Base-by-base conservation (phyloP, 257 asterid species). In the Haberlea rhodopensis region DNA sequence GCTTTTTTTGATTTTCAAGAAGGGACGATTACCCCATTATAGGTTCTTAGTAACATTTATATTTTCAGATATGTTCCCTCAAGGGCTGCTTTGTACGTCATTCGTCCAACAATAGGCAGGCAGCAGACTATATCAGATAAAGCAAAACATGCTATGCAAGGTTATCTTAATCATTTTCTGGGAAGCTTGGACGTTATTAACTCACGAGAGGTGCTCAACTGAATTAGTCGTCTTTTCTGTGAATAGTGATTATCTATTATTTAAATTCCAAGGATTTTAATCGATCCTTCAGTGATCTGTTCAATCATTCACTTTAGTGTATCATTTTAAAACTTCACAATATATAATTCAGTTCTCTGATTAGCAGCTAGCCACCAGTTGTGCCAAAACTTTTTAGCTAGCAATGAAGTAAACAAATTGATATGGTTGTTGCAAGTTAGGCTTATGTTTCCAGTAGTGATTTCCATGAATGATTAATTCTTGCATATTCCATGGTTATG, bases 61-160 rank as follows among this genome's bases (percentile, higher is more conserved):
- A 68, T 63, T 29, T 78, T 86, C 91, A 91, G 98, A 80, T 43
- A 76, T 74, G 78, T 91, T 62, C 96, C 98, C 54, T 78, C 98
- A 56, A 84, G 84, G 67, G 97, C 97, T 69, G 97, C 87, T 67
- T 80, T 91, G 27, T 71, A 96, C 34, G 76, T 91, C 73, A 87
- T 91, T 87, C 94, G 95, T 22, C 97, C 97, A 53, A 71, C 97
- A 57, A 78, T 89, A 63, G 85, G 98, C 79, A 81, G 73, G 76
- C 96, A 82, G 70, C 90, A 81, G 60, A 73, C 79, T 16, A 76
- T 85, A 65, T 74, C 91, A 46, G 95, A 85, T 26, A 87, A 75
- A 71, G 98, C 94, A 71, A 91, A 87, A 82, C 65, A 73, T 72
- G 96, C 96, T 53, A 89, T 91, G 97, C 98, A 91, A 84, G 91